A percentile compares a stretch with the other conserved stretches of the same genome.
Evolutionary conservation across 73 alveolate species (phyloP).

Genomic region (Halteria grandinella): DNA sequence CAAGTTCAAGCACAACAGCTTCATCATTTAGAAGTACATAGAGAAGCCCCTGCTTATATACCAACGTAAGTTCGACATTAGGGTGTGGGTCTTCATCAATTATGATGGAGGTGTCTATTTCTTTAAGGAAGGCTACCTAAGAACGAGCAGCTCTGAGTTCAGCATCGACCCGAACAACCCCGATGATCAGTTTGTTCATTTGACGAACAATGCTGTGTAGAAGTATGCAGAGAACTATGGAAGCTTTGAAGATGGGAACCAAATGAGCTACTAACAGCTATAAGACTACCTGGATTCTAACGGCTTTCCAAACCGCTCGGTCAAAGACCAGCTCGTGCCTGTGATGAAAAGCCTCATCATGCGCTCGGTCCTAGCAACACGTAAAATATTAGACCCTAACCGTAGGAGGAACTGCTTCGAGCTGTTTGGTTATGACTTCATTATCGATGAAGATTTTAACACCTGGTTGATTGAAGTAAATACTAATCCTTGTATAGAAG

Average conservation of each 20-base stretch:
- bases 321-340: conserved; percentile 53
- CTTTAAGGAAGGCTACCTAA: conserved; percentile 92
- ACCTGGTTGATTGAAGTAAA: conserved; percentile 88
- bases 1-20: conserved; percentile 41
- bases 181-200: conserved; percentile 87
- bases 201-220: conserved; percentile 94
- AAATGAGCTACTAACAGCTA: conserved; percentile 64
- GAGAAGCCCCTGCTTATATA: conserved; percentile 92
- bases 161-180: conserved; percentile 63
- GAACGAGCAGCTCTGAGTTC: conserved; percentile 82
- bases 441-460: conserved; percentile 76
- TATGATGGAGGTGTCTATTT: conserved; percentile 79
- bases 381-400: conserved; percentile 58
- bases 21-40: conserved; percentile 91
- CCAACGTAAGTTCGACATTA: conserved; percentile 94
- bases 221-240: conserved; percentile 89
- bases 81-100: conserved; percentile 95
- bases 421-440: conserved; percentile 88
- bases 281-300: conserved; percentile 51
- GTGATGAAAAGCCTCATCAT: conserved; percentile 72
- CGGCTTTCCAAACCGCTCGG: conserved; percentile 3
- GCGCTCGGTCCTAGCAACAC: conserved; percentile 54
- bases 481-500: conserved; percentile 89
- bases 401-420: conserved; percentile 78
- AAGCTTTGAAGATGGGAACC: conserved; percentile 93